Conservation (phyloP, 148 eudicot species). For the Persicaria maculosa region DNA sequence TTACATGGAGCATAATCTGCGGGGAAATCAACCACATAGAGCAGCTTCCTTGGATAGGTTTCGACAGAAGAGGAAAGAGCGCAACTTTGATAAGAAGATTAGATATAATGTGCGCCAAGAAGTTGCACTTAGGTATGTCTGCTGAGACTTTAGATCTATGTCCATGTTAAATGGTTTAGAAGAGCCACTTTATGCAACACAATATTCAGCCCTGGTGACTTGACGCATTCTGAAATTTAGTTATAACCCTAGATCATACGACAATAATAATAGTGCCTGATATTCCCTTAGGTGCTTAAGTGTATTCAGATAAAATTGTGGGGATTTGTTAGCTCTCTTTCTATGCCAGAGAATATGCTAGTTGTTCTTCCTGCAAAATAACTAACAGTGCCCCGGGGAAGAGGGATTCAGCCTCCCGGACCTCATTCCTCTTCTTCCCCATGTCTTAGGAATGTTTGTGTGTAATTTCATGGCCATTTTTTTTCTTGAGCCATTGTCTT, state of each 20-base stretch:
- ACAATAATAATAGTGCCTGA: neutral
- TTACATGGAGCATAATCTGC: constrained; percentile 44
- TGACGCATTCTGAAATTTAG: neutral
- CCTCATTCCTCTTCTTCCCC: neutral
- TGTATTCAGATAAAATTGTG: neutral
- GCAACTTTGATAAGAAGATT: constrained; percentile 85
- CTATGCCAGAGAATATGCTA: neutral
- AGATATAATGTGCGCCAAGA: constrained; percentile 83
- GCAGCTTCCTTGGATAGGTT: constrained; percentile 83
- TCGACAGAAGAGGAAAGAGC: constrained; percentile 86
- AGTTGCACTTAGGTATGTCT: constrained; percentile 73
- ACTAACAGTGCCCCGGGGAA: neutral
- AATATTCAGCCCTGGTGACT: neutral
- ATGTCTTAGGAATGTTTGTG: constrained; percentile 1
- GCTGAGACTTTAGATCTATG: neutral
- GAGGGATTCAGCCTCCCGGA: neutral
- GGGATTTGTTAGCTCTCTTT: neutral
- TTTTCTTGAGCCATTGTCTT: neutral
- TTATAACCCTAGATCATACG: neutral
- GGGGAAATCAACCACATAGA: constrained; percentile 58
- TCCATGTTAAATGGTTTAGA: neutral
- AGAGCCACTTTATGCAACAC: neutral
- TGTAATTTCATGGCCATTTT: constrained; percentile 4
- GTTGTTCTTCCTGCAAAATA: neutral
- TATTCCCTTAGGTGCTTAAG: neutral